Evolutionary conservation across 305 asterid species (phyloP).

Genomic region (Rubia tinctorum): DNA sequence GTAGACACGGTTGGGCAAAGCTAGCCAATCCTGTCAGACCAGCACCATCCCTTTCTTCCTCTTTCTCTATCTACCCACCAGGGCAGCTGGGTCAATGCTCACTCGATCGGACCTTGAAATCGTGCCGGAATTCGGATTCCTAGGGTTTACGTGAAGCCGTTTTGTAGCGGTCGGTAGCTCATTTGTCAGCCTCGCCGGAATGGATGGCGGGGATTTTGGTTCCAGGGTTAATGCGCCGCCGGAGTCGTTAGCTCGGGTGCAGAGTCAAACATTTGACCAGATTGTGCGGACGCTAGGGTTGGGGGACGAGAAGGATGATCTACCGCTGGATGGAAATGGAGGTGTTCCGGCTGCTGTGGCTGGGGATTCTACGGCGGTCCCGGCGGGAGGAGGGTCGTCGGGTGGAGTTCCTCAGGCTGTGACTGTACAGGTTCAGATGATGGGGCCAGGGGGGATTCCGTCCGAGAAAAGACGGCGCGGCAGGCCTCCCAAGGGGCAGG

Average conservation of each 20-base stretch:
- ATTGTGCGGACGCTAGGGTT: conserved; percentile 26
- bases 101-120: conserved; percentile 9
- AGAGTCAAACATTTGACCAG: conserved; percentile 49
- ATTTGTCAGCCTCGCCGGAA: not conserved
- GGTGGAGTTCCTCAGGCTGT: conserved; percentile 1
- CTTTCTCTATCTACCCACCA: conserved; percentile 5
- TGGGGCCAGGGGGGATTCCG: conserved; percentile 25
- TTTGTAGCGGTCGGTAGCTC: not conserved
- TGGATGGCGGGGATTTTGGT: conserved; percentile 26
- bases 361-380: conserved; percentile 14
- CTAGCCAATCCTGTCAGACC: conserved; percentile 17
- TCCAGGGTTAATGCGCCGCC: conserved; percentile 13
- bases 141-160: conserved; percentile 22
- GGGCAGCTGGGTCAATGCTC: conserved; percentile 30
- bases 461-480: conserved; percentile 69
- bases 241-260: conserved; percentile 29
- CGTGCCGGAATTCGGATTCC: not conserved
- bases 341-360: conserved; percentile 27
- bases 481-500: conserved; percentile 56
- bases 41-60: conserved; percentile 13
- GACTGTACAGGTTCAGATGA: conserved; percentile 27
- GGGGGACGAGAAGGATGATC: conserved; percentile 21
- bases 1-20: conserved; percentile 11
- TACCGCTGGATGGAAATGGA: conserved; percentile 30
- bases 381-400: not conserved